Base-by-base conservation (phyloP, 441 rosid species). In the Hura crepitans region DNA sequence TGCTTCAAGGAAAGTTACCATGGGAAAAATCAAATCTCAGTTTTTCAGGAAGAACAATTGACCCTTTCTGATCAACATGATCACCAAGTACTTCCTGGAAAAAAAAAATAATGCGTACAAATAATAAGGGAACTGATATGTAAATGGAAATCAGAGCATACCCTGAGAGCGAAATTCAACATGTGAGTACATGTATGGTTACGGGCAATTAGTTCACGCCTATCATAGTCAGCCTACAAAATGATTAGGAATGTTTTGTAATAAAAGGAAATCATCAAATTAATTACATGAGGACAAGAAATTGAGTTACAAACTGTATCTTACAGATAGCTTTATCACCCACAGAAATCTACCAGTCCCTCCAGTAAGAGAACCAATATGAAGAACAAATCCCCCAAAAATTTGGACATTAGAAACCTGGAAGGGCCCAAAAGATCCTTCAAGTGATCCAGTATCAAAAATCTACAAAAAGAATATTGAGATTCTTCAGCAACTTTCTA, bases 11-110 rank as follows among this genome's bases (percentile, higher is more conserved):
- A 43, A 75, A 70, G 82, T 80, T 87, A 96, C 98, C 93, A 54
- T 96, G 99, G 71, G 96, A 92, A 80, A 96, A 96, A 81, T 96
- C 99, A 76, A 85, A 96, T 84, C 99, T 85, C 76, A 96, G 73
- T 75, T 96, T 96, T 80, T 93, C 99, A 66, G 96, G 97, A 69
- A 96, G 96, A 79, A 96, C 97, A 55, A 93, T 87, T 53, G 99
- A 96, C 72, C 98, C 99, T 83, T 96, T 93, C 85, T 93, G 98
- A 77, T 96, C 98, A 72, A 96, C 88, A 79, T 96, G 99, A 83
- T 87, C 79, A 10, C 98, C 99, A 58, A 96, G 93, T 37, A 92
- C 96, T 80, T 96, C 92, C 99, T 95, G 87, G 62, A 75, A 56
- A 71, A 68, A 75, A 11, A 25, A 3, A 30, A 31, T 49, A n/a